A percentile compares a stretch with the other conserved stretches of the same genome.
Evolutionary conservation across 1,284 basidiomycete species (phyloP).

Genomic region (Ceratobasidium sp.): DNA sequence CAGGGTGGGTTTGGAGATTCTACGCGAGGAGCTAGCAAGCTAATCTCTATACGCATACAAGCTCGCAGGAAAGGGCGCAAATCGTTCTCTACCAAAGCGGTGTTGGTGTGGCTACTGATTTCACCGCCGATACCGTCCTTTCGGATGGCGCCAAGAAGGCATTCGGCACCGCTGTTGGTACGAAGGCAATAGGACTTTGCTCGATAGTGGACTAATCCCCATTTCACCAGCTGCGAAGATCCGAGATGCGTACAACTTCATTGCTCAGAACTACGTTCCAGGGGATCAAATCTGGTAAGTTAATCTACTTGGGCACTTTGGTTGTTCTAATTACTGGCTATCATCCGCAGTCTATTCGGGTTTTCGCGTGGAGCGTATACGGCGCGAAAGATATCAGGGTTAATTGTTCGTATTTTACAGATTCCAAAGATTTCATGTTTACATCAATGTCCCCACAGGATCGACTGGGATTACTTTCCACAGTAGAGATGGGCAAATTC

Average conservation of each 20-base stretch:
- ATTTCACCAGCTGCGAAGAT: conserved; percentile 33
- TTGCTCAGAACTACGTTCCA: conserved; percentile 36
- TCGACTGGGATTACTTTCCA: conserved; percentile 30
- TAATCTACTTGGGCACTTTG: not conserved
- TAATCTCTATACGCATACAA: too few species aligned
- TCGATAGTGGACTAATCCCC: not conserved
- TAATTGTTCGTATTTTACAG: conserved; percentile 23
- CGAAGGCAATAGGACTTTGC: not conserved
- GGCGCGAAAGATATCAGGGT: conserved; percentile 36
- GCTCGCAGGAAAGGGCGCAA: not conserved
- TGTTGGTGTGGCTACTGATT: conserved; percentile 22
- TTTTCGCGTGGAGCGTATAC: conserved; percentile 39
- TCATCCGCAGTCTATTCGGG: conserved; percentile 25
- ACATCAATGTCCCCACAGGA: not conserved
- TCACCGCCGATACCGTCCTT: not conserved
- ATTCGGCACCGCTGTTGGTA: conserved; percentile 6
- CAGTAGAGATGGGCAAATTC: conserved; percentile 32
- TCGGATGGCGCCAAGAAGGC: not conserved
- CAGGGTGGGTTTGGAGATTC: too few species aligned
- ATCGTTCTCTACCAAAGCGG: conserved; percentile 39
- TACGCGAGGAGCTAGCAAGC: too few species aligned
- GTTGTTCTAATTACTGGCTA: not conserved
- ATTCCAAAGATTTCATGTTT: too few species aligned
- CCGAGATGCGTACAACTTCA: conserved; percentile 39
- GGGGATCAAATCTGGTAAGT: conserved; percentile 24